Evolutionary conservation across 164 flowering plant species (phyloP).

Genomic region (Nelumbo lutea): DNA sequence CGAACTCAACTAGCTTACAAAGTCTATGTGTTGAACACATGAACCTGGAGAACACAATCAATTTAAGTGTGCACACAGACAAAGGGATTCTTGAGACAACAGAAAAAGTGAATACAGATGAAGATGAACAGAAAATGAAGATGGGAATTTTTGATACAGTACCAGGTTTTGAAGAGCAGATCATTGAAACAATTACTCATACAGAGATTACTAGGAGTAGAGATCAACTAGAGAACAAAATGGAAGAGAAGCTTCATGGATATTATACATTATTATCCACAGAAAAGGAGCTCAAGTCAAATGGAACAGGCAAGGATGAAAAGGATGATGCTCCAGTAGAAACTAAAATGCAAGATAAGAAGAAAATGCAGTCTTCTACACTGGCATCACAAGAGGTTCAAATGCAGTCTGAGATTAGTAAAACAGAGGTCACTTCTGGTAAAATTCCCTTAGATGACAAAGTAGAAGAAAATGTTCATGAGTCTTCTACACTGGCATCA

Average conservation of each 20-base stretch:
- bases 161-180: conserved; percentile 5
- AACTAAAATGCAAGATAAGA: background rate
- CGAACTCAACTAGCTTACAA: conserved; percentile 11
- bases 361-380: too few species aligned
- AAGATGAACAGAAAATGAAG: conserved; percentile 7
- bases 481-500: too few species aligned
- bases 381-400: too few species aligned
- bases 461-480: too few species aligned
- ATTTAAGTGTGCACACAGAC: conserved; percentile 1
- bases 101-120: conserved; percentile 9
- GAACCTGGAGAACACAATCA: conserved; percentile 12
- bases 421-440: too few species aligned
- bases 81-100: background rate
- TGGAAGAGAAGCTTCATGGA: conserved; percentile 9
- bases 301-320: background rate
- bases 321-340: background rate
- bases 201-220: background rate
- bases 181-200: conserved; percentile 1
- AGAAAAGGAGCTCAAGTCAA: conserved; percentile 5
- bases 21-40: conserved; percentile 4
- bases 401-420: too few species aligned
- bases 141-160: background rate
- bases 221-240: background rate
- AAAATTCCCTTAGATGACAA: too few species aligned
- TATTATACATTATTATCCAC: conserved; percentile 1